Percentiles rank a stretch among this genome's conserved stretches.
phyloP scores from a whole-genome alignment of 2,329 filamentous ascomycete genomes.

The Paecilomyces fulvus region DNA sequence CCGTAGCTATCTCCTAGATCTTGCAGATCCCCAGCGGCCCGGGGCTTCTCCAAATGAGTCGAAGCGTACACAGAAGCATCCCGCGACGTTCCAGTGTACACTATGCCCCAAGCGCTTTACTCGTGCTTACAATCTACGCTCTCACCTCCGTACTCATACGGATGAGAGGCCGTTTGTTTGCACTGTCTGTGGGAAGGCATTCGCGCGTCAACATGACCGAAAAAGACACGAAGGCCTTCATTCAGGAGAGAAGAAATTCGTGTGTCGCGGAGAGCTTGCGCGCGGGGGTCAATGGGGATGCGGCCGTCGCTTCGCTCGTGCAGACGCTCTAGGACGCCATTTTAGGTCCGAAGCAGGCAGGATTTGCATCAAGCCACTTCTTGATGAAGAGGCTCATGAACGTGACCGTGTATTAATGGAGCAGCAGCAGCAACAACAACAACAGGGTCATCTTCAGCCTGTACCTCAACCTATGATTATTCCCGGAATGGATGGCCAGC shows the following conservation, averaged over 20 bases:
- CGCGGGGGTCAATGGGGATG: constrained; percentile 83
- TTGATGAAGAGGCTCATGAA: constrained; percentile 87
- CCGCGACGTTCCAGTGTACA: constrained; percentile 90
- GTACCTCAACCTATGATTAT: constrained; percentile 51
- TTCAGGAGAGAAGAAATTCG: constrained; percentile 96
- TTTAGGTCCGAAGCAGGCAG: constrained; percentile 93
- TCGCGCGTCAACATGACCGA: constrained; percentile 92
- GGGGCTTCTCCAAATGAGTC: constrained; percentile 51
- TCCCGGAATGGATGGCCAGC: constrained; percentile 50
- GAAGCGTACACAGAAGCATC: constrained; percentile 93
- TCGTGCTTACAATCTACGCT: constrained; percentile 89
- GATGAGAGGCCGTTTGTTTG: constrained; percentile 97
- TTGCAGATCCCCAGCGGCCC: constrained; percentile 81
- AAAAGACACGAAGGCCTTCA: constrained; percentile 96
- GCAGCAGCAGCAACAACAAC: constrained; percentile 53
- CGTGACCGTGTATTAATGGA: constrained; percentile 68
- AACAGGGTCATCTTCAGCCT: constrained; percentile 49
- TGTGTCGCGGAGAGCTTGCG: constrained; percentile 86
- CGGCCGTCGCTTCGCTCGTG: constrained; percentile 83
- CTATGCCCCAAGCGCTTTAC: constrained; percentile 95
- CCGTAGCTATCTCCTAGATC: constrained; percentile 74
- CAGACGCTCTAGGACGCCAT: constrained; percentile 87
- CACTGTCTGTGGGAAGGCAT: constrained; percentile 93
- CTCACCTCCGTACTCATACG: constrained; percentile 90
- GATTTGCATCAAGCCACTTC: constrained; percentile 91